Evolutionary conservation across 208 protist species (phyloP).

Genomic region (Leptomonas pyrrhocoris): DNA sequence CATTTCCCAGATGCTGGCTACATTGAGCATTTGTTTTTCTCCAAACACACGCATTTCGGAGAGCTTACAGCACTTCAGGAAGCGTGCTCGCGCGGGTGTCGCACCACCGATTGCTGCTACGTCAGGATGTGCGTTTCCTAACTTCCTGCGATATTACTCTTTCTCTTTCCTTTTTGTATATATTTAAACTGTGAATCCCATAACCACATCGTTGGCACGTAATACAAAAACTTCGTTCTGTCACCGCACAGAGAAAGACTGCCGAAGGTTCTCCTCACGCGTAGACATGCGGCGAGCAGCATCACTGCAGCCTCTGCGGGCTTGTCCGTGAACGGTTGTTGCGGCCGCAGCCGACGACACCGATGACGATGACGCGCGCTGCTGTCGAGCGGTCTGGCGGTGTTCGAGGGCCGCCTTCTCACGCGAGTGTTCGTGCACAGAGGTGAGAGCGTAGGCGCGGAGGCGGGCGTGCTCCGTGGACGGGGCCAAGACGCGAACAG

Average conservation of each 20-base stretch:
- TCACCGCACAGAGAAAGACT: conserved; percentile 49
- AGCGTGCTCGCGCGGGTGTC: too few relatives aligned
- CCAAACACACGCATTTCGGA: too few relatives aligned
- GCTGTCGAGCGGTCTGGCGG: conserved; percentile 20
- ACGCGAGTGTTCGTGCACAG: conserved; percentile 25
- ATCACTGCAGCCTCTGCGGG: conserved; percentile 56
- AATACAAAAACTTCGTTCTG: background rate
- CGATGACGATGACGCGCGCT: conserved; percentile 7
- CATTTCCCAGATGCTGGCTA: too few relatives aligned
- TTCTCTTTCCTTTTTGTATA: too few relatives aligned
- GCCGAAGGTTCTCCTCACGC: conserved; percentile 80
- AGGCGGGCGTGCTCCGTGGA: conserved; percentile 28
- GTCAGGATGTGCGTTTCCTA: too few relatives aligned
- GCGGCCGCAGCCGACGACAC: conserved; percentile 1
- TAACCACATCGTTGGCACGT: too few relatives aligned
- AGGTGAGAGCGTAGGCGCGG: conserved; percentile 24
- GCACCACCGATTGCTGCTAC: too few relatives aligned
- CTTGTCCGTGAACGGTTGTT: conserved; percentile 47
- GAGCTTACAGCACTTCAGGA: too few relatives aligned
- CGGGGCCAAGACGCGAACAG: conserved; percentile 25
- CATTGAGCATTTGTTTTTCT: too few relatives aligned
- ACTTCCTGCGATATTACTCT: too few relatives aligned
- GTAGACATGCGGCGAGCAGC: conserved; percentile 64
- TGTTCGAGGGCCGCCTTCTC: conserved; percentile 12
- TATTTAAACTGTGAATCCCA: too few relatives aligned